Evolutionary conservation across 306 rosid species (phyloP), one percentile per base, ranked within the genome.

Genomic region (Rosa rugosa): DNA sequence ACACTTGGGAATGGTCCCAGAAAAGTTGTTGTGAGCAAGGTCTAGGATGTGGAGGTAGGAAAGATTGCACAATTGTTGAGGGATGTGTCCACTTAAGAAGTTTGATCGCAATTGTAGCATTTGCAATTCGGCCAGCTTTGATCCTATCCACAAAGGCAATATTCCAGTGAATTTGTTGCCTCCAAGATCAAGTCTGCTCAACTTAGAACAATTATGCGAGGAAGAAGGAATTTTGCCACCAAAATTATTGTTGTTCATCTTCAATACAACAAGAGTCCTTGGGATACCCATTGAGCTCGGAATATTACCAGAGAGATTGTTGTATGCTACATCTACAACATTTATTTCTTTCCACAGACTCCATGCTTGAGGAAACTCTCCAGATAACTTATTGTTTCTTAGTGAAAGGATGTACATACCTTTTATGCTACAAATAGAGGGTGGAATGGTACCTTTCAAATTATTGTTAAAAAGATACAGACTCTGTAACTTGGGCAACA

Each of bases 1-100:
- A 25, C 82, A 79, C 36, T 60, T 79, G 5, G 82, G 77, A 45
- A 79, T 62, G 10, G n/a, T 64, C 20, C 77, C 82, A 5, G 77
- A 79, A 45, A 79, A 65, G 2, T 22, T 46, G 40, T 79, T 79
- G 0, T n/a, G 53, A 6, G 66, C 65, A 22, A 79, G 77, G 53
- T 72, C 77, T 4, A 79, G 42, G 17, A 67, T 23, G 22, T 49
- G 73, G 44, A 72, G 82, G 23, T 46, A 10, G 1, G 8, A 2
- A 20, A 79, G 82, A 41, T 41, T 60, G 72, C 82, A 79, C 10
- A 79, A 5, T 20, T 45, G 9, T 14, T 25, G 34, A 14, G 82
- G 82, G 13, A 72, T 71, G 10, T 13, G 27, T 14, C 82, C 82
- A 36, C 41, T 27, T 0, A 79, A 49, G 0, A 46, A 38, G 70